Percentiles rank a stretch among this genome's conserved stretches.
phyloP scores from a whole-genome alignment of 768 basidiomycete genomes.

The Pleurotus tuoliensis region DNA sequence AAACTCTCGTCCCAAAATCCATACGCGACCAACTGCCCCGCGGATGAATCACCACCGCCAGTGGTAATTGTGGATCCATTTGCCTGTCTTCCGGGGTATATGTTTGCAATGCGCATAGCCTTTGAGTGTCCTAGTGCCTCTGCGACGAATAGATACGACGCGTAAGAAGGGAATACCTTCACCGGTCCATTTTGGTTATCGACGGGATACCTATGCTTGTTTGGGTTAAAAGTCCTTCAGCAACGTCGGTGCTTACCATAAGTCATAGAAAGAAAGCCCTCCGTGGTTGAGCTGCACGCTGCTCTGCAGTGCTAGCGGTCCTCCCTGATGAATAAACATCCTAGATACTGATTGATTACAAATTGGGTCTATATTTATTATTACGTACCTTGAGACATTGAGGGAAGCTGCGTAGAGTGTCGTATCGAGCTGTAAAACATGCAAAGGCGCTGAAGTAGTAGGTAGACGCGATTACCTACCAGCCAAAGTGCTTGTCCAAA shows the following conservation, averaged over 20 bases:
- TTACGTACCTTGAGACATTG: conserved; percentile 42
- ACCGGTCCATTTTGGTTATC: conserved; percentile 44
- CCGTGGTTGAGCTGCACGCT: conserved; percentile 47
- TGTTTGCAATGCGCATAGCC: conserved; percentile 39
- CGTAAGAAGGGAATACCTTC: conserved; percentile 51
- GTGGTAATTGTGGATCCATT: conserved; percentile 54
- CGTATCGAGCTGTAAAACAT: conserved; percentile 33
- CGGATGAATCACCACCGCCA: conserved; percentile 40
- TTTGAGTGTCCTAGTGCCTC: conserved; percentile 44
- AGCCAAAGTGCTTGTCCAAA: conserved; percentile 56
- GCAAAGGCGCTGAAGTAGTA: background rate
- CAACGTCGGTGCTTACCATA: conserved; percentile 30
- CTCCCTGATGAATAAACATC: conserved; percentile 53
- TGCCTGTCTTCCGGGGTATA: conserved; percentile 47
- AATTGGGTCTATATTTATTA: background rate
- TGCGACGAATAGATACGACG: conserved; percentile 46
- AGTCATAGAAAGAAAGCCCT: conserved; percentile 39
- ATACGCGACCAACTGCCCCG: conserved; percentile 47
- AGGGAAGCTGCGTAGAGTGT: conserved; percentile 45
- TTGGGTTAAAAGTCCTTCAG: background rate
- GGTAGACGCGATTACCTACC: conserved; percentile 15
- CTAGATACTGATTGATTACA: conserved; percentile 18
- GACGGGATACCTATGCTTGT: conserved; percentile 37
- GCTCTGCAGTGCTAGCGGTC: conserved; percentile 47
- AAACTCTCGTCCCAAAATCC: conserved; percentile 42